Evolutionary conservation across 208 protist species (phyloP).

Genomic region (Herpetomonas tarakana): DNA sequence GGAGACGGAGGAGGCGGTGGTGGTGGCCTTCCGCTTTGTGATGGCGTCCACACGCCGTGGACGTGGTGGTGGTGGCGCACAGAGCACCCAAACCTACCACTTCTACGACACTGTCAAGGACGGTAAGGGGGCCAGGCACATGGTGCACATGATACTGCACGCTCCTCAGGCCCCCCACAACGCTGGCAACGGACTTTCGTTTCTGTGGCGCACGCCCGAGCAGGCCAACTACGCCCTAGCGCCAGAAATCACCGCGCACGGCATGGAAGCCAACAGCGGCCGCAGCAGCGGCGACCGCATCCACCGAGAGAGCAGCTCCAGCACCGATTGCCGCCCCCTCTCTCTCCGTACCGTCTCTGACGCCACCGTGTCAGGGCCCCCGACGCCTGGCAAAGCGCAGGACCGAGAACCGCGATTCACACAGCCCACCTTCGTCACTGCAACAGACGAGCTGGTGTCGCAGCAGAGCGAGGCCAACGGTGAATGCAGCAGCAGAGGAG

Average conservation of each 20-base stretch:
- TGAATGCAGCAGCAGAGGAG: too few species aligned
- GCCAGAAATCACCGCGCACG: too few species aligned
- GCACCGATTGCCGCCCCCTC: too few species aligned
- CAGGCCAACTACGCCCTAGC: not conserved
- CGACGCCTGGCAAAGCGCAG: too few species aligned
- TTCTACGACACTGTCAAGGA: not conserved
- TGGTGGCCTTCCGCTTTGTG: conserved; percentile 42
- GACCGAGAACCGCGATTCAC: too few species aligned
- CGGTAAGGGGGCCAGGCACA: not conserved
- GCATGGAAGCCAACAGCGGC: too few species aligned
- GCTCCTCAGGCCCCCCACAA: not conserved
- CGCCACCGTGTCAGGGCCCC: too few species aligned
- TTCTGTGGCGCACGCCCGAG: not conserved
- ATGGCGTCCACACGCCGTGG: not conserved
- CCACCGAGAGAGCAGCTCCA: too few species aligned
- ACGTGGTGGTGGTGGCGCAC: not conserved
- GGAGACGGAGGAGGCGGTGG: conserved; percentile 17
- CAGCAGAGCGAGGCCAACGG: not conserved
- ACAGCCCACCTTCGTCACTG: not conserved
- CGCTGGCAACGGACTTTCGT: not conserved
- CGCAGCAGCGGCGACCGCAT: too few species aligned
- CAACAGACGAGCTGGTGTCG: not conserved
- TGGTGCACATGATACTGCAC: not conserved
- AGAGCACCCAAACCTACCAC: not conserved
- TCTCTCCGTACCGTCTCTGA: too few species aligned